Evolutionary conservation across 805 yeast genomes (phyloP).

Genomic region (Barnettozyma vustinii): DNA sequence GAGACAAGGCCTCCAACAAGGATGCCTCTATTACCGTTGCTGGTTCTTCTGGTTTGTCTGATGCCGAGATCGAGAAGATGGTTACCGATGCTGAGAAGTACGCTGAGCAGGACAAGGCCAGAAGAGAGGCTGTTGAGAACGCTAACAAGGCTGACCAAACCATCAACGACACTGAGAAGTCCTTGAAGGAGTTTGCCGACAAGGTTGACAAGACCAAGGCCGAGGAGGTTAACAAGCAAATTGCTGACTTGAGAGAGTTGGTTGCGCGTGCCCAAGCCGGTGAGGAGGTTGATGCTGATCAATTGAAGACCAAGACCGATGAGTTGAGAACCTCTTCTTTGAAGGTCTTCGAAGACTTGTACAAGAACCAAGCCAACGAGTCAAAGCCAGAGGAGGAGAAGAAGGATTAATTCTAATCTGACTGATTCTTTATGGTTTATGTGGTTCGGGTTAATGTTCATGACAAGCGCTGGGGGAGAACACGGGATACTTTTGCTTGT

Average conservation of each 20-base stretch:
- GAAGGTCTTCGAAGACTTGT: slow-evolving; percentile 60
- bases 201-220: slow-evolving; percentile 52
- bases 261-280: slow-evolving; percentile 66
- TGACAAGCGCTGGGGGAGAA: background rate
- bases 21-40: slow-evolving; percentile 67
- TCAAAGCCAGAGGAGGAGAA: slow-evolving; percentile 25
- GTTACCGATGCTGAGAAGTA: slow-evolving; percentile 55
- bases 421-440: background rate
- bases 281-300: slow-evolving; percentile 52
- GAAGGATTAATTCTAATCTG: slow-evolving; percentile 7
- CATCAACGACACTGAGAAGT: slow-evolving; percentile 80
- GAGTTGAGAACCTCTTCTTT: slow-evolving; percentile 73
- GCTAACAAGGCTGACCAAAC: slow-evolving; percentile 84
- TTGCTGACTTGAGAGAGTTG: slow-evolving; percentile 58
- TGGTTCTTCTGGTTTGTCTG: slow-evolving; percentile 56
- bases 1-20: slow-evolving; percentile 77
- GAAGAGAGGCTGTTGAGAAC: slow-evolving; percentile 57
- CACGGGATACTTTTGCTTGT: background rate
- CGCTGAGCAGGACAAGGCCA: slow-evolving; percentile 52
- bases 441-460: slow-evolving; percentile 1
- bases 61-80: slow-evolving; percentile 56
- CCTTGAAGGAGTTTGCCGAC: slow-evolving; percentile 71
- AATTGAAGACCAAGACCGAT: slow-evolving; percentile 73
- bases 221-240: slow-evolving; percentile 38
- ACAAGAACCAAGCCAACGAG: slow-evolving; percentile 24